Base-by-base conservation (phyloP, 2,329 filamentous ascomycete genomes). In the Phyllosticta capitalensis region DNA sequence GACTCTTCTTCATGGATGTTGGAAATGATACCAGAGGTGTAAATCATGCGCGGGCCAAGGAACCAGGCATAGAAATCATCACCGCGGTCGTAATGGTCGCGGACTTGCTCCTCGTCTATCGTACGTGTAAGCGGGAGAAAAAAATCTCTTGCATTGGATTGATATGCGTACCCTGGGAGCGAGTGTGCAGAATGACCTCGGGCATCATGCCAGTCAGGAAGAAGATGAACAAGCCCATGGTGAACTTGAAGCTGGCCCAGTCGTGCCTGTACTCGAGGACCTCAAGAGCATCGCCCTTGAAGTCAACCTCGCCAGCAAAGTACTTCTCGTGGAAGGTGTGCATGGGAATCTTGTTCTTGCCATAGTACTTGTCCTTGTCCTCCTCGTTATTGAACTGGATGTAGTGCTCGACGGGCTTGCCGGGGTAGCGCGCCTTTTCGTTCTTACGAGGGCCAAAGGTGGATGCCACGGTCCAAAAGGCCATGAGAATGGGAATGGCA, bases 61-160 rank as follows among this genome's bases (percentile, higher is more conserved):
- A 97, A 97, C 91, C 92, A 99, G 73, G 85, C 88, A 81, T 99
- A 99, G 79, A 96, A 96, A 77, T 97, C 94, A 74, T 99, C 91
- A 71, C 94, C 94, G 65, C 91, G 87, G 81, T 97, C 94, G 76
- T 99, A 99, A 80, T 96, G 91, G 75, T 92, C 90, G 72, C 92
- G 90, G 60, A 97, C 92, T 78, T 97, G 94, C 76, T 97, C 92
- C 82, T 96, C 92, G 67, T 97, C 92, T 90, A 65, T 24, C 5
- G 20, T n/a, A n/a, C 17, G 12, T 19, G 54, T 61, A 33, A 64
- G 60, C 21, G 14, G 9, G 24, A 7, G n/a, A 33, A 19, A 33
- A 19, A 33, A 17, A 12, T 26, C 5, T 26, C 21, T n/a, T 49
- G 38, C 19, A 20, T 24, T 17, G 17, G 38, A 54, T 21, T 17